These are phyloP conservation scores for Moesziomyces parantarcticus DNA, from an alignment of 1,284 basidiomycete species.

Conservation along the genomic window DNA sequence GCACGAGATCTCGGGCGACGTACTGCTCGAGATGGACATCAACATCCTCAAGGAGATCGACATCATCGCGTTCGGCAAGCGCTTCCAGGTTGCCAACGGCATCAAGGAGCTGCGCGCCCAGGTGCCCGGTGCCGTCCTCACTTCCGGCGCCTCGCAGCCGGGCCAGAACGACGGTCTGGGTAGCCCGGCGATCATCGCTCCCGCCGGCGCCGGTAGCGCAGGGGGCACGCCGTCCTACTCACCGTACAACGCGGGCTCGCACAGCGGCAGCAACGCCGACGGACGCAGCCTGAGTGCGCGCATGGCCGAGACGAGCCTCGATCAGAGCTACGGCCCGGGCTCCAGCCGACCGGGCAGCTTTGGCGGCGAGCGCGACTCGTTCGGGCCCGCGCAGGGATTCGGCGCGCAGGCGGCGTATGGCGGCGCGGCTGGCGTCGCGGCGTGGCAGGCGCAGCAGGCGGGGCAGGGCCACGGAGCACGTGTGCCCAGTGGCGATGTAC, in stretches of 20 bases:
- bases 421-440: conserved; percentile 39
- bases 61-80: conserved; percentile 91
- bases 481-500: conserved; percentile 26
- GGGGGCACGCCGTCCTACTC: conserved; percentile 23
- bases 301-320: conserved; percentile 41
- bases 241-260: conserved; percentile 30
- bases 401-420: conserved; percentile 19
- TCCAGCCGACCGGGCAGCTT: conserved; percentile 39
- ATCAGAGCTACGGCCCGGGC: conserved; percentile 28
- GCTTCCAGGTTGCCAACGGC: conserved; percentile 91
- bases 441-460: conserved; percentile 54
- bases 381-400: conserved; percentile 13
- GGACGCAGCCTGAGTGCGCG: conserved; percentile 39
- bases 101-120: conserved; percentile 80
- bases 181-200: conserved; percentile 39
- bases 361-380: conserved; percentile 31
- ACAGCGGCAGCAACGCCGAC: conserved; percentile 45
- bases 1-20: conserved; percentile 97
- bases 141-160: conserved; percentile 18
- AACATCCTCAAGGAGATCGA: conserved; percentile 96
- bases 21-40: conserved; percentile 91
- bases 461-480: conserved; percentile 33
- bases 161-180: conserved; percentile 26
- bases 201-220: conserved; percentile 11
- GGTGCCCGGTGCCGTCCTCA: conserved; percentile 24